A percentile compares a stretch with the other conserved stretches of the same genome.
Conservation (phyloP, 2,329 filamentous ascomycete species). For the Laburnicola sp. region DNA sequence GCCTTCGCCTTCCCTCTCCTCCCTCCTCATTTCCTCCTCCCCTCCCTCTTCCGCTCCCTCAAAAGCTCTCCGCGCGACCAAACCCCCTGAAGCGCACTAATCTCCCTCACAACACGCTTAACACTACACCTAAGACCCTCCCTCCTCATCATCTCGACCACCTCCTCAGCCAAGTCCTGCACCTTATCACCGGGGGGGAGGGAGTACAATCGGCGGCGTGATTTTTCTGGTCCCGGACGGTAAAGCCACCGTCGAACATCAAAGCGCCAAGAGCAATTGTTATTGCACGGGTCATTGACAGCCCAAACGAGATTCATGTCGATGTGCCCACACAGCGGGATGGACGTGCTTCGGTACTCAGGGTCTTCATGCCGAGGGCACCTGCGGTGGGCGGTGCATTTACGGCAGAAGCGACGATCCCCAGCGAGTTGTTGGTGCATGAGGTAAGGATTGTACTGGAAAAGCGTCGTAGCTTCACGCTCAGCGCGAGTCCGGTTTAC, state of each 20-base stretch:
- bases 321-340: too few relatives aligned
- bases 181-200: background rate
- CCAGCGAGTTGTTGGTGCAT: too few relatives aligned
- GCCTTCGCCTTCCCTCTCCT: background rate
- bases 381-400: too few relatives aligned
- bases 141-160: conserved; percentile 2
- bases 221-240: background rate
- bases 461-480: too few relatives aligned
- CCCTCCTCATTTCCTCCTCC: background rate
- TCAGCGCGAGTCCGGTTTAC: too few relatives aligned
- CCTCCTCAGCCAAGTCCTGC: background rate
- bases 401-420: too few relatives aligned
- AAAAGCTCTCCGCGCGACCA: background rate
- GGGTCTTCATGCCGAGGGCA: too few relatives aligned
- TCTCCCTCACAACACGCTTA: conserved; percentile 3
- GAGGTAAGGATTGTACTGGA: too few relatives aligned
- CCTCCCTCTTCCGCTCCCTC: background rate
- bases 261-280: too few relatives aligned
- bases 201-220: background rate
- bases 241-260: conserved; percentile 4
- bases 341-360: too few relatives aligned
- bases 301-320: too few relatives aligned
- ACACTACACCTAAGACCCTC: background rate
- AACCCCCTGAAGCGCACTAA: background rate
- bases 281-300: too few relatives aligned